A percentile compares a stretch with the other conserved stretches of the same genome.
Evolutionary conservation across 345 rosid genomes (phyloP).

Genomic region (Erodium maritimum): DNA sequence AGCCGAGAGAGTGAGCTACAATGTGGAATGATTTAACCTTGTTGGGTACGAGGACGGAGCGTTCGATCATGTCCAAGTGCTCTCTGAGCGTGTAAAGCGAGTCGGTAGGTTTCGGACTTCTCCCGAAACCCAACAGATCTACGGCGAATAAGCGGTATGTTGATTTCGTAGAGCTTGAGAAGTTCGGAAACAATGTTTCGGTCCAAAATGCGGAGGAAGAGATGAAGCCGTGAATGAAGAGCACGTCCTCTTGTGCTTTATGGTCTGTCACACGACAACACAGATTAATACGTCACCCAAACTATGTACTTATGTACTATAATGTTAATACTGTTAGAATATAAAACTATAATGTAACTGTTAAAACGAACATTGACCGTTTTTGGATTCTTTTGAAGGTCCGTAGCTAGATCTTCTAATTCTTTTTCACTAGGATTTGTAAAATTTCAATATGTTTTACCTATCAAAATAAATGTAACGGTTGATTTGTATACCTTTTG

Average conservation of each 20-base stretch:
- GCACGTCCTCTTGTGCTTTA: conserved; percentile 56
- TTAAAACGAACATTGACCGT: too few species aligned
- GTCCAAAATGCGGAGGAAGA: conserved; percentile 97
- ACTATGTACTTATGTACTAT: too few species aligned
- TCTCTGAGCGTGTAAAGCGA: conserved; percentile 83
- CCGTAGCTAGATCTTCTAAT: too few species aligned
- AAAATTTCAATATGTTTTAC: too few species aligned
- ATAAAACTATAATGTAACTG: too few species aligned
- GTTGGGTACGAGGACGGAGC: conserved; percentile 50
- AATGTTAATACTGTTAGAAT: too few species aligned
- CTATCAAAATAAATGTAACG: too few species aligned
- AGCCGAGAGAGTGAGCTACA: conserved; percentile 96
- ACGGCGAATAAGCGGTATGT: conserved; percentile 62
- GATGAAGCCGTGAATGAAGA: conserved; percentile 98
- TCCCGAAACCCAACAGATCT: conserved; percentile 82
- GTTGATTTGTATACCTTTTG: conserved; percentile 31
- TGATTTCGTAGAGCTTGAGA: conserved; percentile 55
- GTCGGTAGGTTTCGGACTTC: conserved; percentile 92
- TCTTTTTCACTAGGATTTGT: too few species aligned
- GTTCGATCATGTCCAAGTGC: conserved; percentile 87
- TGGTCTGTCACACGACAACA: conserved; percentile 22
- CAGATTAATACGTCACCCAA: too few species aligned
- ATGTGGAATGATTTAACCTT: conserved; percentile 77
- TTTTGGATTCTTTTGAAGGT: too few species aligned
- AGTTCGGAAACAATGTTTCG: conserved; percentile 86